phyloP scores from a whole-genome alignment of 2,329 filamentous ascomycete genomes.

The Colletotrichum falcatum region DNA sequence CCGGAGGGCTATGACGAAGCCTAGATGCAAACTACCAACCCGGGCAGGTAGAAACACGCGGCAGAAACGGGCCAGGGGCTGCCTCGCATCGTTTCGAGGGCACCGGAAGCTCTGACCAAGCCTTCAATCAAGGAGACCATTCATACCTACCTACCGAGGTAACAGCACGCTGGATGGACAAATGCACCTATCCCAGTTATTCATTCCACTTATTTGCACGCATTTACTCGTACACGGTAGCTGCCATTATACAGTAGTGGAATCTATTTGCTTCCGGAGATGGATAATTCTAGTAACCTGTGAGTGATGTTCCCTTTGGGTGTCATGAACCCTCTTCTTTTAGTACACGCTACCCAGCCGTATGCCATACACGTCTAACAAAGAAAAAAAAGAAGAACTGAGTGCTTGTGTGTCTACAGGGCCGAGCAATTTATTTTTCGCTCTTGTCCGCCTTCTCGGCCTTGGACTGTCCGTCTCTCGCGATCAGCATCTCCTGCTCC shows the following conservation, averaged over 20 bases:
- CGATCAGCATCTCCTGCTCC: conserved; percentile 54
- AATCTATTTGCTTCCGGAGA: conserved; percentile 41
- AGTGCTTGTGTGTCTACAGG: conserved; percentile 44
- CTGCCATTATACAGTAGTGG: conserved; percentile 39
- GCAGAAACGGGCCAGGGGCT: conserved; percentile 16
- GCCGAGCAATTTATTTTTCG: conserved; percentile 52
- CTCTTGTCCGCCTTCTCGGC: conserved; percentile 50
- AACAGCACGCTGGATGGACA: not conserved
- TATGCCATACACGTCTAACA: conserved; percentile 42
- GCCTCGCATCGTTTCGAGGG: not conserved
- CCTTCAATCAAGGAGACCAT: not conserved
- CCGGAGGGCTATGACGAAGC: conserved; percentile 40
- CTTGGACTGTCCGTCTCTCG: conserved; percentile 45
- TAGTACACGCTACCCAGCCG: conserved; percentile 42
- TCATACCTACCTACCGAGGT: too few relatives aligned
- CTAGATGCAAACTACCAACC: conserved; percentile 15
- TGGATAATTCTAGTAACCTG: conserved; percentile 41
- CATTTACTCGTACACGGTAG: conserved; percentile 11
- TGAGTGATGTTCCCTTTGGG: conserved; percentile 36
- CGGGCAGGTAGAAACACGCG: conserved; percentile 1
- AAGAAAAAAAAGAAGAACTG: conserved; percentile 39
- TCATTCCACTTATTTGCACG: not conserved
- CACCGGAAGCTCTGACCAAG: conserved; percentile 14
- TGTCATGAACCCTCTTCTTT: conserved; percentile 39
- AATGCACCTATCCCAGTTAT: not conserved